These are phyloP conservation scores for Gossypium gossypioides DNA, from an alignment of 441 rosid species.

Conservation along the genomic window DNA sequence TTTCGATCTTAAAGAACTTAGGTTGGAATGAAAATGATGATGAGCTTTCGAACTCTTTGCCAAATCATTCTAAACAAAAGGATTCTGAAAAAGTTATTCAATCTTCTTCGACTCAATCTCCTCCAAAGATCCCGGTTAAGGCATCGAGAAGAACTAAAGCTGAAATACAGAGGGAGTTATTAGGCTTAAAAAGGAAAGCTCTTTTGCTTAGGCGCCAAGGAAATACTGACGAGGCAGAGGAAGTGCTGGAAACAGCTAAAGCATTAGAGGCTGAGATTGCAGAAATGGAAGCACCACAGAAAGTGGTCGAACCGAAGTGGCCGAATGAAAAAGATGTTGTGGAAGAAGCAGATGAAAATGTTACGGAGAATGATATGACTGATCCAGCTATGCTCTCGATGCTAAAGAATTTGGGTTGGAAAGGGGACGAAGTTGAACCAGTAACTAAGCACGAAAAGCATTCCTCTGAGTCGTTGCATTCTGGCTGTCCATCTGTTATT, in stretches of 20 bases:
- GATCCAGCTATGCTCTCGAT: constrained; percentile 43
- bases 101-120: constrained; percentile 19
- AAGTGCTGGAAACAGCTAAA: constrained; percentile 48
- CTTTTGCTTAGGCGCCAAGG: constrained; percentile 69
- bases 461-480: constrained; percentile 23
- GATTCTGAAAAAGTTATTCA: constrained; percentile 21
- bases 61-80: constrained; percentile 20
- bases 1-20: constrained; percentile 44
- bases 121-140: constrained; percentile 17
- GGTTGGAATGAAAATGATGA: constrained; percentile 67
- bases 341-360: constrained; percentile 33
- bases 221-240: constrained; percentile 70
- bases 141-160: constrained; percentile 49
- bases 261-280: constrained; percentile 51
- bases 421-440: constrained; percentile 36
- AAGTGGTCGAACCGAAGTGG: constrained; percentile 23
- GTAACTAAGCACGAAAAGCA: constrained; percentile 16
- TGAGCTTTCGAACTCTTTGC: constrained; percentile 16
- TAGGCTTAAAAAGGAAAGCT: constrained; percentile 49
- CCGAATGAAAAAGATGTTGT: constrained; percentile 17
- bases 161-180: constrained; percentile 78
- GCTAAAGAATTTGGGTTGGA: constrained; percentile 51
- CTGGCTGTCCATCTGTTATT: constrained; percentile 11
- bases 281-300: constrained; percentile 49
- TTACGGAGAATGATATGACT: constrained; percentile 48